Percentiles rank a stretch among this genome's conserved stretches.
These are phyloP conservation scores for Lagenidium sp. DNA, from an alignment of 352 stramenopile species.

Conservation along the genomic window DNA sequence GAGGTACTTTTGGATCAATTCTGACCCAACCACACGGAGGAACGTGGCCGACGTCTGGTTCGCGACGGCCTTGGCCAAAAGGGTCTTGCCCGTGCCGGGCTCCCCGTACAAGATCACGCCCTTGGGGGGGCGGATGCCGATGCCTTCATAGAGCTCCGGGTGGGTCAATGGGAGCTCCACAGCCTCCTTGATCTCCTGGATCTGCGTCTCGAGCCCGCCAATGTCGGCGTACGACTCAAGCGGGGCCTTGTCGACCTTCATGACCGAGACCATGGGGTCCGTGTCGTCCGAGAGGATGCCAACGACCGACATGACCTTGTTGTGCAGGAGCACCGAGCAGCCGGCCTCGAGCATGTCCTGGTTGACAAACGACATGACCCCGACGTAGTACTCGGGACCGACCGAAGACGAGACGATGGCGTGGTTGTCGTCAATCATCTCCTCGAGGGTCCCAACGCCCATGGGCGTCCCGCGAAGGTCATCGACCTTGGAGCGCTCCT, in stretches of 20 bases:
- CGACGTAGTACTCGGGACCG: constrained; percentile 99
- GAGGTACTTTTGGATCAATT: constrained; percentile 99
- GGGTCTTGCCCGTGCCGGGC: constrained; percentile 99
- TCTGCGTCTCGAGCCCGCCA: constrained; percentile 98
- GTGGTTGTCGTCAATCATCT: constrained; percentile 99
- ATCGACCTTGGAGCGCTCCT: constrained; percentile 98
- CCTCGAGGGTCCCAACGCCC: constrained; percentile 97
- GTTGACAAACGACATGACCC: constrained; percentile 99
- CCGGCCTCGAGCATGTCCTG: constrained; percentile 99
- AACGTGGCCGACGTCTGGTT: constrained; percentile 99
- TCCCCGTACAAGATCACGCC: constrained; percentile 99
- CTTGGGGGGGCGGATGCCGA: constrained; percentile 98
- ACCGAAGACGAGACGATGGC: constrained; percentile 98
- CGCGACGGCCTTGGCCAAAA: constrained; percentile 98
- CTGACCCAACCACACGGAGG: constrained; percentile 97
- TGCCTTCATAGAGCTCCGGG: constrained; percentile 99
- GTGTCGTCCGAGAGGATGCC: constrained; percentile 98
- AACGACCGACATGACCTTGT: constrained; percentile 99
- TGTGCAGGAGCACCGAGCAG: constrained; percentile 98
- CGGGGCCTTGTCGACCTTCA: constrained; percentile 99
- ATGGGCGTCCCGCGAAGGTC: constrained; percentile 98
- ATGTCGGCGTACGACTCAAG: constrained; percentile 99
- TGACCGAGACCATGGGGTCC: constrained; percentile 99
- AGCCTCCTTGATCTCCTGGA: constrained; percentile 93
- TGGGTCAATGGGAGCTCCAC: constrained; percentile 98